A percentile compares a stretch with the other conserved stretches of the same genome.
phyloP scores from a whole-genome alignment of 192 early-diverging fungal species.

The Mortierella antarctica region DNA sequence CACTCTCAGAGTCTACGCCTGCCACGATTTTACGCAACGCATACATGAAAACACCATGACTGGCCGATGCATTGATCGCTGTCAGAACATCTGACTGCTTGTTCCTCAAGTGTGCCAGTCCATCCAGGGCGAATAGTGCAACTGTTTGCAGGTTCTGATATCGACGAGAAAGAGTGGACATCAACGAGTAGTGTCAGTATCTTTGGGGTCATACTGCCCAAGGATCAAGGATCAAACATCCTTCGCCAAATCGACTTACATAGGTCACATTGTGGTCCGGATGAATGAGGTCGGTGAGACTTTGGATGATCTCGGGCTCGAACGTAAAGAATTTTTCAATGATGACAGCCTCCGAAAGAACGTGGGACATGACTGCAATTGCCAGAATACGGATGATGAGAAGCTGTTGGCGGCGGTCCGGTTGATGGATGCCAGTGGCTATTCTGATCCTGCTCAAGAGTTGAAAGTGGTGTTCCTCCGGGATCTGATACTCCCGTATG shows the following conservation, averaged over 20 bases:
- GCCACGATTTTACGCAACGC: constrained; percentile 80
- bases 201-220: too few relatives aligned
- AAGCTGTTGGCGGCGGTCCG: constrained; percentile 64
- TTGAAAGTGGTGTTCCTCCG: constrained; percentile 77
- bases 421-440: constrained; percentile 66
- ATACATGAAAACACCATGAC: constrained; percentile 91
- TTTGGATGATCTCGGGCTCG: constrained; percentile 87
- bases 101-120: constrained; percentile 80
- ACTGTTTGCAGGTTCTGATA: constrained; percentile 79
- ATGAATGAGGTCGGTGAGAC: constrained; percentile 81
- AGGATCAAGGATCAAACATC: neutral
- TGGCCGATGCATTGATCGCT: constrained; percentile 91
- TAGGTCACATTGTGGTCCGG: constrained; percentile 72
- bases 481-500: constrained; percentile 73
- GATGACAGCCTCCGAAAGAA: constrained; percentile 69
- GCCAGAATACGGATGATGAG: constrained; percentile 82
- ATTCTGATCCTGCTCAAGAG: constrained; percentile 86
- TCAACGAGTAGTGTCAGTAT: neutral
- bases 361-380: constrained; percentile 77
- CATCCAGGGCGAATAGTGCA: constrained; percentile 85
- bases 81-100: constrained; percentile 84
- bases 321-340: constrained; percentile 84
- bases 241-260: constrained; percentile 43
- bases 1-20: constrained; percentile 54
- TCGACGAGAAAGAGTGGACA: neutral